These are phyloP conservation scores for Talaromyces sp. DNA, from an alignment of 2,329 filamentous ascomycete species.

Conservation along the genomic window DNA sequence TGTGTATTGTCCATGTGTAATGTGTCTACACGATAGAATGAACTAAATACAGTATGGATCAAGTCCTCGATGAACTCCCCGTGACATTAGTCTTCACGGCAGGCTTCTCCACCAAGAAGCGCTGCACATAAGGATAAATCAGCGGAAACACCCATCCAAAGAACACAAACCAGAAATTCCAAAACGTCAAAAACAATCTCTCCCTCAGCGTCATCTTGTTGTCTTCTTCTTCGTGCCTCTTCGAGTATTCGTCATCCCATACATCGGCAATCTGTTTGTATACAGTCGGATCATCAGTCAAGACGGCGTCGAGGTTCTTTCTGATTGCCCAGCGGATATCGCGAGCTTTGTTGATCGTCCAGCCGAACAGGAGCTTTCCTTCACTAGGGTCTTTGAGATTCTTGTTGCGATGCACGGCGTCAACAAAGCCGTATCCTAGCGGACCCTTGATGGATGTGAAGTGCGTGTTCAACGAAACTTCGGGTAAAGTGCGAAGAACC, in stretches of 20 bases:
- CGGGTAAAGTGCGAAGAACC: slow-evolving; percentile 60
- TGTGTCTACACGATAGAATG: neutral
- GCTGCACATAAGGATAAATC: slow-evolving; percentile 10
- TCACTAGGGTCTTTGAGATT: neutral
- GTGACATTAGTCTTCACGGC: neutral
- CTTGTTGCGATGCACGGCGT: slow-evolving; percentile 52
- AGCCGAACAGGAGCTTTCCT: slow-evolving; percentile 65
- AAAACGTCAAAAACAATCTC: slow-evolving; percentile 2
- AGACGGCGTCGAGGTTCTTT: slow-evolving; percentile 68
- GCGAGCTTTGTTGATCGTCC: slow-evolving; percentile 78
- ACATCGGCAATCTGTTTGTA: slow-evolving; percentile 14
- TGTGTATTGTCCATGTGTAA: neutral
- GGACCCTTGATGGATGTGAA: slow-evolving; percentile 65
- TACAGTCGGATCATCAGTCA: slow-evolving; percentile 73
- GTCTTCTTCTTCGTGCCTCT: slow-evolving; percentile 1
- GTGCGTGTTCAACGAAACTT: slow-evolving; percentile 72
- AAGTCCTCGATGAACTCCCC: slow-evolving; percentile 5
- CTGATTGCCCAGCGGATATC: slow-evolving; percentile 79
- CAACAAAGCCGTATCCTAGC: slow-evolving; percentile 63
- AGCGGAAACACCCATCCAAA: slow-evolving; percentile 14
- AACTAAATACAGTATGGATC: no score
- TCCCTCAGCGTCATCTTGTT: slow-evolving; percentile 11
- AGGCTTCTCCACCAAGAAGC: slow-evolving; percentile 12
- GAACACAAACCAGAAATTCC: slow-evolving; percentile 12
- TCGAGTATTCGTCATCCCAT: slow-evolving; percentile 10